These are phyloP conservation scores for Daldinia concentrica DNA, from an alignment of 495 filamentous ascomycete genomes.

Conservation along the genomic window DNA sequence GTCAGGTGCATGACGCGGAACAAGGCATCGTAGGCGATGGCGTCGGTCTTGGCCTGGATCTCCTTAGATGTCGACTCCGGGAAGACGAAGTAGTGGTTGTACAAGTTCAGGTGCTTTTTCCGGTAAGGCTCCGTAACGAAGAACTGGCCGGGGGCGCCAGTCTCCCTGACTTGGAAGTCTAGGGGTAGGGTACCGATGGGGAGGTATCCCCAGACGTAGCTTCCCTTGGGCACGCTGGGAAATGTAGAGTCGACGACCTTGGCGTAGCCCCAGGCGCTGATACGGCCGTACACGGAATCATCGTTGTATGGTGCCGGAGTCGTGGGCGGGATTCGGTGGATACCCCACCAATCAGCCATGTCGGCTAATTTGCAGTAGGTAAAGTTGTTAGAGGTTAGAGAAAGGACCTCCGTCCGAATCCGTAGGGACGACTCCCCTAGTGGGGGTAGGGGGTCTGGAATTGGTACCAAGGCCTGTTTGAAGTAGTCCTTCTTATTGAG, in stretches of 20 bases:
- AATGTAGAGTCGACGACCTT: slow-evolving; percentile 59
- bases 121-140: slow-evolving; percentile 53
- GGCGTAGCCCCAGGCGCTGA: slow-evolving; percentile 66
- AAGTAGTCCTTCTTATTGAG: slow-evolving; percentile 51
- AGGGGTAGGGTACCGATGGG: slow-evolving; percentile 53
- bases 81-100: slow-evolving; percentile 60
- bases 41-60: slow-evolving; percentile 31
- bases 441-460: slow-evolving; percentile 40
- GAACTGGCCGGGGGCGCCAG: slow-evolving; percentile 53
- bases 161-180: slow-evolving; percentile 44
- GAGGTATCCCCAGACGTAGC: slow-evolving; percentile 51
- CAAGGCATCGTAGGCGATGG: slow-evolving; percentile 54
- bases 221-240: slow-evolving; percentile 44
- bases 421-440: slow-evolving; percentile 52
- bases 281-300: slow-evolving; percentile 58
- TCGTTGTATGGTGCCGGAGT: slow-evolving; percentile 65
- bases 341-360: slow-evolving; percentile 60
- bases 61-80: slow-evolving; percentile 28
- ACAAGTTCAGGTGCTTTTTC: slow-evolving; percentile 57
- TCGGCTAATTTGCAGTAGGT: slow-evolving; percentile 61
- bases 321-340: slow-evolving; percentile 47
- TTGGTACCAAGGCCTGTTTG: slow-evolving; percentile 46
- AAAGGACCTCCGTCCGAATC: slow-evolving; percentile 54
- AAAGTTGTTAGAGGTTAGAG: slow-evolving; percentile 65
- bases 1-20: slow-evolving; percentile 57